Evolutionary conservation across 108 stramenopile genomes (phyloP), one percentile per base, ranked within the genome.

Genomic region (Skeletonema costatum): DNA sequence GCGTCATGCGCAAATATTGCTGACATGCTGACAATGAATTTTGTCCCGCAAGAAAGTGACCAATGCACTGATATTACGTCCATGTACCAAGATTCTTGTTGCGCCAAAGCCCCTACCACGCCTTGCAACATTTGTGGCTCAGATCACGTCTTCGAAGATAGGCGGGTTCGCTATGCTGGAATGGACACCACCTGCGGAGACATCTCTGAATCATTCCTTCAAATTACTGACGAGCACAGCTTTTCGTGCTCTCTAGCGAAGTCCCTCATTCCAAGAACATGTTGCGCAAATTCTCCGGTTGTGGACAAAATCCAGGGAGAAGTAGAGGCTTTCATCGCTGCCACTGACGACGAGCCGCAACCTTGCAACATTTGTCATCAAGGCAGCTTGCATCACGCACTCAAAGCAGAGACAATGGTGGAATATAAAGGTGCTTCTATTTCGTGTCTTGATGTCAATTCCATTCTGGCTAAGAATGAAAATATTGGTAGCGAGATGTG

Each of bases 381-480:
- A 41, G 66, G 70, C 35, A 36, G 61, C 19, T 44, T 76, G n/a
- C 71, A 73, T 44, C 81, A 82, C 41, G 74, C 72, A 73, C 66
- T 82, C 8, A 82, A 82, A 38, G 58, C 60, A 32, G 81, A 82
- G 21, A 66, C 66, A 36, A 68, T 67, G 30, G 75, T 82, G 4
- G 71, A 82, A 58, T 82, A 82, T 59, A 76, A 76, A 68, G 81
- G 81, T 10, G 60, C 81, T 32, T 76, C 72, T 29, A 66, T 82
- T 17, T 82, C 81, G 5, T 82, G 81, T 39, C 69, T 82, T 69
- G 81, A 82, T 61, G 71, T 82, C n/a, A 76, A 82, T 56, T 75
- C 75, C 16, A 82, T 82, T 13, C 51, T 82, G 64, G 70, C 75
- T 2, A 76, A 76, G 66, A 76, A 50, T 64, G 81, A 82, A 64